Evolutionary conservation across 176 grass and related monocot species (phyloP).

Genomic region (Zea luxurians): DNA sequence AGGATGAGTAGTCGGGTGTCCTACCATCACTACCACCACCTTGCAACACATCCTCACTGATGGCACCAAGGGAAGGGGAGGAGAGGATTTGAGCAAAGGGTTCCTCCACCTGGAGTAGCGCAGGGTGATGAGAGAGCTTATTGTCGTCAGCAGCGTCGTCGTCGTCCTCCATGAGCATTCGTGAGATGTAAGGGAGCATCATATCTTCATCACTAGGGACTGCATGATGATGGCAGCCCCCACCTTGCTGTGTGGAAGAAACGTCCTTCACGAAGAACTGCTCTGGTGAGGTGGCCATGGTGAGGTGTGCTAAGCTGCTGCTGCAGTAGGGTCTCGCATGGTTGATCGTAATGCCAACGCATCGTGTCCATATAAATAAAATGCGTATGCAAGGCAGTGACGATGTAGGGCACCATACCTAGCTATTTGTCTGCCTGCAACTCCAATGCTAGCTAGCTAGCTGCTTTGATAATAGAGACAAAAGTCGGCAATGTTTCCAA

Average conservation of each 20-base stretch:
- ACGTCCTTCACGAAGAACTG: constrained; percentile 17
- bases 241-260: neutral
- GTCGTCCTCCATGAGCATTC: constrained; percentile 46
- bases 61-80: neutral
- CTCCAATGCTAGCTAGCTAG: neutral
- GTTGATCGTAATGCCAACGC: neutral
- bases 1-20: neutral
- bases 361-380: too few relatives aligned
- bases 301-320: too few relatives aligned
- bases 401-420: too few relatives aligned
- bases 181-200: constrained; percentile 17
- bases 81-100: constrained; percentile 5
- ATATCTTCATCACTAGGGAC: neutral
- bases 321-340: neutral
- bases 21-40: constrained; percentile 9
- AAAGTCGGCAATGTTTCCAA: neutral
- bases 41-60: neutral
- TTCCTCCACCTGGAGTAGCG: constrained; percentile 35
- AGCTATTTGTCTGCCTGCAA: too few relatives aligned
- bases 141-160: constrained; percentile 29
- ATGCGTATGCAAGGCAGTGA: too few relatives aligned
- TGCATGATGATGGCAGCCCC: neutral
- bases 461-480: neutral
- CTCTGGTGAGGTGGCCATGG: constrained; percentile 20
- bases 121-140: constrained; percentile 31